Evolutionary conservation across 306 rosid genomes (phyloP).

Genomic region (Quercus cerris): DNA sequence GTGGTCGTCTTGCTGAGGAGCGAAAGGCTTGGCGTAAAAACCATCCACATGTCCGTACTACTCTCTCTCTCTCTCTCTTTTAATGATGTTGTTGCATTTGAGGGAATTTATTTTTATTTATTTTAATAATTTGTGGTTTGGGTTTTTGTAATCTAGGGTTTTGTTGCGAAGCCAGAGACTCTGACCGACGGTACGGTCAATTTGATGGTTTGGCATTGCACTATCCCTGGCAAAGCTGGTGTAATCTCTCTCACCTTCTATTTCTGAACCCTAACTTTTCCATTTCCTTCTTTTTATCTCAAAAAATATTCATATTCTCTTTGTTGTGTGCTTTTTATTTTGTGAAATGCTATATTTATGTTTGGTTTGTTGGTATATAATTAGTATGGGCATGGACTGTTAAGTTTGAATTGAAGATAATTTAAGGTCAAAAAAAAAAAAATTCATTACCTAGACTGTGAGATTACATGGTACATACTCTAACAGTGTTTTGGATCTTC

Average conservation of each 20-base stretch:
- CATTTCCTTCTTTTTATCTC: no score
- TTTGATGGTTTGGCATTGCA: conserved; percentile 98
- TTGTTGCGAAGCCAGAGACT: conserved; percentile 92
- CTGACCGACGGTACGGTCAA: conserved; percentile 72
- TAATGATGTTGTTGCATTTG: background rate
- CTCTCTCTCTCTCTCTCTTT: no score
- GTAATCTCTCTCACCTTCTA: conserved; percentile 32
- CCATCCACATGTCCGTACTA: conserved; percentile 82
- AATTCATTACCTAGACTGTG: no score
- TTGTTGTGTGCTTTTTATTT: background rate
- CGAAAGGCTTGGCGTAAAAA: conserved; percentile 94
- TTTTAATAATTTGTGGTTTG: no score
- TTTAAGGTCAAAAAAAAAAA: no score
- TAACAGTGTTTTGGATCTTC: no score
- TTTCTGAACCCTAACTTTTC: background rate
- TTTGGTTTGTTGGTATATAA: no score
- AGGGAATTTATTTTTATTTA: background rate
- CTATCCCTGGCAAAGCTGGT: conserved; percentile 84
- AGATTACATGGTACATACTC: no score
- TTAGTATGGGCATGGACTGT: no score
- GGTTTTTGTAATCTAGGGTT: conserved; percentile 56
- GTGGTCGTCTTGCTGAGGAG: conserved; percentile 92
- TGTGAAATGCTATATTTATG: background rate
- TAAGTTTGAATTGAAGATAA: no score
- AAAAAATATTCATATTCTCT: background rate